Evolutionary conservation across 176 grass and related monocot species (phyloP).

Genomic region (Aegilops umbellulata): DNA sequence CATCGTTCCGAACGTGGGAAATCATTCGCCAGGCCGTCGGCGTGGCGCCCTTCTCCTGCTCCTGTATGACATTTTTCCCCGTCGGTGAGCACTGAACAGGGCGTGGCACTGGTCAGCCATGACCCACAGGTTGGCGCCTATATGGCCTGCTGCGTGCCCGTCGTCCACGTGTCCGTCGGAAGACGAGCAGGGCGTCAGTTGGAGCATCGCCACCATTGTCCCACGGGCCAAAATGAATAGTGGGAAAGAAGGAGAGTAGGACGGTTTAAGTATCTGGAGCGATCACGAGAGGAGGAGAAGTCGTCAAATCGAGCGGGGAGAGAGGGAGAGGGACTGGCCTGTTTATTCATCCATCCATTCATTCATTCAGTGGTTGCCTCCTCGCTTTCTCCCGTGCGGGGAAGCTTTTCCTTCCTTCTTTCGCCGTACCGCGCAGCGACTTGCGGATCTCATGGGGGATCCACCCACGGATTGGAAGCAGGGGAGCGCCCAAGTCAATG

Average conservation of each 20-base stretch:
- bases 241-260: not conserved
- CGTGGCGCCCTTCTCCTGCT: not conserved
- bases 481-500: conserved; percentile 38
- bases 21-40: not conserved
- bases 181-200: conserved; percentile 21
- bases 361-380: conserved; percentile 26
- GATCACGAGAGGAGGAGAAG: conserved; percentile 23
- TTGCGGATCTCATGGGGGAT: conserved; percentile 13
- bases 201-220: conserved; percentile 29
- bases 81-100: conserved; percentile 25
- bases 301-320: not conserved
- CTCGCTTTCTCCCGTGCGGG: conserved; percentile 39
- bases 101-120: not conserved
- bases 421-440: conserved; percentile 4
- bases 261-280: conserved; percentile 27
- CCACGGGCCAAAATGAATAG: conserved; percentile 2
- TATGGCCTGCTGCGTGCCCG: not conserved
- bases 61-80: not conserved
- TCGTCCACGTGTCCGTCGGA: not conserved
- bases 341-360: not conserved
- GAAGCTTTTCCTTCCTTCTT: not conserved
- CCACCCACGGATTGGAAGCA: not conserved
- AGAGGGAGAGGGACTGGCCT: not conserved
- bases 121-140: not conserved
- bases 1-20: not conserved